Conservation (phyloP, 2,329 filamentous ascomycete genomes). For the Bisporella sp. region DNA sequence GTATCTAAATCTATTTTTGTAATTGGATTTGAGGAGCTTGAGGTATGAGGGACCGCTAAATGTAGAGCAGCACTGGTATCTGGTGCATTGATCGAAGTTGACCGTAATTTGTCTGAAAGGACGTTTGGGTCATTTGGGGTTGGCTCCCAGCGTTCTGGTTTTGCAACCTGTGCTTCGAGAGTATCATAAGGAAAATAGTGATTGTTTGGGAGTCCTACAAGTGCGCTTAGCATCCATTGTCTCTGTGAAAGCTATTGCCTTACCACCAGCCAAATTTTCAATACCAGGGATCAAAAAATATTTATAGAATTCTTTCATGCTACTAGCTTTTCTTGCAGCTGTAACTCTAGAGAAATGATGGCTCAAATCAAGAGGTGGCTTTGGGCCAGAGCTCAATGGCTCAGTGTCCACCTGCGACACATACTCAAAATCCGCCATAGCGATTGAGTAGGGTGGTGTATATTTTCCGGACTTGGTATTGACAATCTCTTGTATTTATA, state of each 20-base stretch:
- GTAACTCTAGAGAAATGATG: slow-evolving; percentile 72
- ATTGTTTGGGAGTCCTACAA: slow-evolving; percentile 64
- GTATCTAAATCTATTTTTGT: slow-evolving; percentile 74
- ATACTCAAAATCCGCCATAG: slow-evolving; percentile 23
- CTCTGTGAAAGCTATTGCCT: slow-evolving; percentile 17
- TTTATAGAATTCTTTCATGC: slow-evolving; percentile 78
- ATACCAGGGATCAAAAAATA: slow-evolving; percentile 66
- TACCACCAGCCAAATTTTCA: slow-evolving; percentile 55
- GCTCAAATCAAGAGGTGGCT: slow-evolving; percentile 62
- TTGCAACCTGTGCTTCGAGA: slow-evolving; percentile 73
- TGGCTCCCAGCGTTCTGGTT: slow-evolving; percentile 66
- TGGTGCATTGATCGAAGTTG: slow-evolving; percentile 20
- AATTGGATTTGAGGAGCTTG: slow-evolving; percentile 47
- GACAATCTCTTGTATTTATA: too few species aligned
- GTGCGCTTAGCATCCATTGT: slow-evolving; percentile 6
- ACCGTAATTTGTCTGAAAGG: slow-evolving; percentile 30
- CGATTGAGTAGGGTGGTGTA: not conserved
- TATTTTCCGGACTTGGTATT: not conserved
- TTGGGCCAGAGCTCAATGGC: slow-evolving; percentile 6
- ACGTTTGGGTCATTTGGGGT: slow-evolving; percentile 52
- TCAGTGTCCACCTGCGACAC: slow-evolving; percentile 10
- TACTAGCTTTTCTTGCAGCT: slow-evolving; percentile 54
- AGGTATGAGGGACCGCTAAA: slow-evolving; percentile 66
- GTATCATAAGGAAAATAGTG: slow-evolving; percentile 87
- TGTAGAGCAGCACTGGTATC: slow-evolving; percentile 32